A percentile compares a stretch with the other conserved stretches of the same genome.
Evolutionary conservation across 306 rosid genomes (phyloP).

Genomic region (Malus fusca): DNA sequence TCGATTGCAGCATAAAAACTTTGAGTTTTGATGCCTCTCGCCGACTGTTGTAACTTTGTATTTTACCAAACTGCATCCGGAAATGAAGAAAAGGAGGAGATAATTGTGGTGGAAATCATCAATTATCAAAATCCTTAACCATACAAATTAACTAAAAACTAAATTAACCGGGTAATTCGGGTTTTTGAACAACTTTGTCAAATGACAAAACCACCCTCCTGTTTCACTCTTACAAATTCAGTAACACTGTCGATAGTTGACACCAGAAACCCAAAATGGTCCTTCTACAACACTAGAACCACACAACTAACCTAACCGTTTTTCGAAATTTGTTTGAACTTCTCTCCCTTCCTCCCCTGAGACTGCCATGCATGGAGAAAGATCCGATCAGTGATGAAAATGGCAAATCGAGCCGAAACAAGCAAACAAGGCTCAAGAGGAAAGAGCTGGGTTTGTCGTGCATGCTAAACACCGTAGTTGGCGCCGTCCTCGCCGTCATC

Average conservation of each 20-base stretch:
- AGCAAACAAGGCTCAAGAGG: conserved; percentile 17
- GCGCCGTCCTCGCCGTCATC: conserved; percentile 69
- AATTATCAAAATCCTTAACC: conserved; percentile 11
- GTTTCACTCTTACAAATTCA: not conserved
- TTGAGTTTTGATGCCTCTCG: not conserved
- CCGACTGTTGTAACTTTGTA: not conserved
- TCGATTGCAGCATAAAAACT: not conserved
- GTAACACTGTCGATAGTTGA: not conserved
- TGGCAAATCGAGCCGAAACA: not conserved
- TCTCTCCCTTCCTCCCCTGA: not conserved
- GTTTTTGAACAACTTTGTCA: not conserved
- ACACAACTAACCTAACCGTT: conserved; percentile 8
- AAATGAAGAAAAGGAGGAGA: conserved; percentile 8
- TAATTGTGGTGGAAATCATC: conserved; percentile 11
- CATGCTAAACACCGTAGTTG: conserved; percentile 85
- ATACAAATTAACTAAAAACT: not conserved
- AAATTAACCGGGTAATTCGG: conserved; percentile 14
- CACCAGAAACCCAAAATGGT: not conserved
- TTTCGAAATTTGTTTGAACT: conserved; percentile 6
- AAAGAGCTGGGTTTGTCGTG: conserved; percentile 67
- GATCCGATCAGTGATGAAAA: not conserved
- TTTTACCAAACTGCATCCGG: not conserved
- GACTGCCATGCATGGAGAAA: conserved; percentile 5
- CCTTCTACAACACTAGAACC: not conserved
- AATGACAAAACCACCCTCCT: not conserved